A percentile compares a stretch with the other conserved stretches of the same genome.
phyloP scores from a whole-genome alignment of 2,329 filamentous ascomycete species.

The Aureobasidium namibiae region DNA sequence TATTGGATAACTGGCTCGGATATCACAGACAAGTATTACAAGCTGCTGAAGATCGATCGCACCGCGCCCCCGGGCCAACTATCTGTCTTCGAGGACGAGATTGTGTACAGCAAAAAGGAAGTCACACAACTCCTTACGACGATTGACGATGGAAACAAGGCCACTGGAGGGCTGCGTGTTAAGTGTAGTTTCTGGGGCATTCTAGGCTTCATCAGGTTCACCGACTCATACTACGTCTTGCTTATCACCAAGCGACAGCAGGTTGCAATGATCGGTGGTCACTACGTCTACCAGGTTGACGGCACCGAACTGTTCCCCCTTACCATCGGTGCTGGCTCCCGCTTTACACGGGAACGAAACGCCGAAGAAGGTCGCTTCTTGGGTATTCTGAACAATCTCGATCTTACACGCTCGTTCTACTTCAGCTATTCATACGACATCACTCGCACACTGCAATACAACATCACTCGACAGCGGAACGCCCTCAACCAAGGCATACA shows the following conservation, averaged over 20 bases:
- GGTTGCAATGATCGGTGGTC: slow-evolving; percentile 90
- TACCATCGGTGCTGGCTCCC: slow-evolving; percentile 58
- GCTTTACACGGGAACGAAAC: slow-evolving; percentile 71
- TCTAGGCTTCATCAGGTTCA: slow-evolving; percentile 92
- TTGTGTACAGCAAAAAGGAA: slow-evolving; percentile 83
- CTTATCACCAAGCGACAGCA: slow-evolving; percentile 93
- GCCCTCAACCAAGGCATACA: slow-evolving; percentile 58
- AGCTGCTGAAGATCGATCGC: slow-evolving; percentile 90
- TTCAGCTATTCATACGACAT: slow-evolving; percentile 98
- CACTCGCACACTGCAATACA: slow-evolving; percentile 83
- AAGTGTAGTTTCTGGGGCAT: slow-evolving; percentile 90
- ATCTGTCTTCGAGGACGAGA: slow-evolving; percentile 86
- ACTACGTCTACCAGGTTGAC: slow-evolving; percentile 93
- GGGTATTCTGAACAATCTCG: slow-evolving; percentile 80
- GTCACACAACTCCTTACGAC: slow-evolving; percentile 90
- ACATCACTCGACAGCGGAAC: slow-evolving; percentile 72
- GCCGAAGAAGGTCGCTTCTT: slow-evolving; percentile 86
- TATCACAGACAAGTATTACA: slow-evolving; percentile 77
- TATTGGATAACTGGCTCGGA: slow-evolving; percentile 95
- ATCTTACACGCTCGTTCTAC: slow-evolving; percentile 87
- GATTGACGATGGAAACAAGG: slow-evolving; percentile 90
- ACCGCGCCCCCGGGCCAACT: slow-evolving; percentile 72
- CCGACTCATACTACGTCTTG: slow-evolving; percentile 93
- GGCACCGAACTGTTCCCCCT: slow-evolving; percentile 86
- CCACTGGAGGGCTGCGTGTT: slow-evolving; percentile 79